Evolutionary conservation across 2,329 filamentous ascomycete genomes (phyloP).

Genomic region (Ophiostoma sp.): DNA sequence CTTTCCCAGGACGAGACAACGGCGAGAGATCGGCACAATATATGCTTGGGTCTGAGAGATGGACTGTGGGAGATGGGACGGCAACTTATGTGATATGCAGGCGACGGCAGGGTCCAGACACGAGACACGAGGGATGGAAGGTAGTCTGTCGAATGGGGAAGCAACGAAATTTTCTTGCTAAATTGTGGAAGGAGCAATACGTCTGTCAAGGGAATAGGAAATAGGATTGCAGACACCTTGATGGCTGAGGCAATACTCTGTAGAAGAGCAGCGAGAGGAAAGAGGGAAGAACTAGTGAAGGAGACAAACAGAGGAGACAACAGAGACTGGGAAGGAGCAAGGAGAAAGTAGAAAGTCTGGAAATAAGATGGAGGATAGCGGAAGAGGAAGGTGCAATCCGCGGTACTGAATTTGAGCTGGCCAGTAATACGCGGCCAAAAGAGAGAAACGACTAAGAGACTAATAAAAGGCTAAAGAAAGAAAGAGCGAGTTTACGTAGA

Average conservation of each 20-base stretch:
- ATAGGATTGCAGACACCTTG: constrained; percentile 4
- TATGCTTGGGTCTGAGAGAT: background rate
- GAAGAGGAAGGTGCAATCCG: constrained; percentile 7
- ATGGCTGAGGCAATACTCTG: background rate
- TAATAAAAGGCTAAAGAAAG: background rate
- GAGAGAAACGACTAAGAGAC: too few relatives aligned
- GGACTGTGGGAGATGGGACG: too few relatives aligned
- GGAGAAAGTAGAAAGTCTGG: background rate
- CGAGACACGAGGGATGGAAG: background rate
- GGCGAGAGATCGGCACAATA: constrained; percentile 2
- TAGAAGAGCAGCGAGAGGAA: background rate
- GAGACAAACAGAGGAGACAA: background rate
- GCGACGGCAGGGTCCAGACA: background rate
- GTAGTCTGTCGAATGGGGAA: background rate
- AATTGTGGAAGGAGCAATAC: background rate
- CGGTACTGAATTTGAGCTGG: background rate
- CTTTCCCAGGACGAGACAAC: background rate
- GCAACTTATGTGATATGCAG: background rate
- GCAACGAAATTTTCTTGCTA: background rate
- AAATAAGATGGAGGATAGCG: background rate
- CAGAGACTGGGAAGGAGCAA: background rate
- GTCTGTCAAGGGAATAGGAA: background rate
- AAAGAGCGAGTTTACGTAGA: background rate
- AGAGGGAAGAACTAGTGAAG: background rate
- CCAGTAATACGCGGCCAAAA: background rate